Evolutionary conservation across 345 rosid genomes (phyloP), one percentile per base, ranked within the genome.

Genomic region (Hibiscus mutabilis): DNA sequence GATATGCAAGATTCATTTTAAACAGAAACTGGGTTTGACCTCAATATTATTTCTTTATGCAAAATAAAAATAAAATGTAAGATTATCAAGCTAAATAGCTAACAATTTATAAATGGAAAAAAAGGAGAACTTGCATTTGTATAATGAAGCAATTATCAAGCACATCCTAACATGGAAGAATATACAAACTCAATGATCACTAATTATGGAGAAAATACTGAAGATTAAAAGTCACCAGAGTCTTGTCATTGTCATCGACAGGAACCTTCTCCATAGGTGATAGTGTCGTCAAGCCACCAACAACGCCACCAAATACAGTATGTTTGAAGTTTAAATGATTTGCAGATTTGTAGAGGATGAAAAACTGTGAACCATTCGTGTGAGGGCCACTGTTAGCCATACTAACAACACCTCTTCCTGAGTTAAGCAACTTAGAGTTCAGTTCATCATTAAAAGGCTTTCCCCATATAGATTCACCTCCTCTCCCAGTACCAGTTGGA

Each of bases 351-450:
- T 95, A 95, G 24, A 95, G 83, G 76, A 95, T 89, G 84, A 95
- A 95, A 80, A 92, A 95, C 79, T 92, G 97, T 60, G 99, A 95
- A 77, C 99, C 98, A 79, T 95, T 95, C 19, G 97, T 85, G 84
- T 90, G 96, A 10, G 98, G 98, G 60, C 98, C 99, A 77, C 97
- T 95, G 78, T 90, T 95, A 60, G 97, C 99, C 98, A 95, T 92
- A 71, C 99, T 92, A 69, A 92, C 98, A 61, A 90, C 84, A 18
- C 99, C 98, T 81, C 92, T 88, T 77, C 98, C 98, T 4, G 98
- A 79, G 79, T 92, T 98, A 76, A 92, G 85, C 79, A 89, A 82
- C 83, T 95, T 95, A 44, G 98, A 89, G 84, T 95, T 90, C 16
- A 83, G 64, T 74, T 95, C 99, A 72, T 90, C 99, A 78, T 92